Base-by-base conservation (phyloP, 192 early-diverging fungal genomes). In the Coemansia biformis region DNA sequence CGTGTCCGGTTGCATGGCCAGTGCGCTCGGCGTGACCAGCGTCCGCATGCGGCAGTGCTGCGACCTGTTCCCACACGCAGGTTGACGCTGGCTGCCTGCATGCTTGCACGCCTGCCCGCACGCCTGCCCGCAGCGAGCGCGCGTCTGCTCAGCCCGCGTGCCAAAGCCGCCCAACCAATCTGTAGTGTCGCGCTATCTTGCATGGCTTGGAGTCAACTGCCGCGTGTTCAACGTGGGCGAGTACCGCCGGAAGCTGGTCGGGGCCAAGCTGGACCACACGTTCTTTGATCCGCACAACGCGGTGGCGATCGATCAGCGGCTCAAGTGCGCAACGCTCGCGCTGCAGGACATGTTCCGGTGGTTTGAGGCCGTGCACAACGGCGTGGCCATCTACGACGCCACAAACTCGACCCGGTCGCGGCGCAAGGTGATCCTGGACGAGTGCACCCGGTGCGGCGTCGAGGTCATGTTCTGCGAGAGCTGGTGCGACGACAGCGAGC, bases 171-270 rank as follows among this genome's bases (percentile, higher is more conserved):
- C n/a, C n/a, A n/a, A n/a, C n/a, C n/a, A n/a, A n/a, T n/a, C n/a
- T 48, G 38, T 66, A 90, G 83, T 89, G 18, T 85, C 90, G 47
- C 87, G 94, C 38, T 99, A 96, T 70, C 79, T 99, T 38, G 81
- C 81, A 34, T 99, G 96, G 96, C 77, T 99, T 32, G 90, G 96
- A 9, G 87, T 98, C 51, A 85, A 82, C 14, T 84, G 90, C 39
- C 83, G 86, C 56, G 91, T 98, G 29, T 99, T 98, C 77, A 97
- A 98, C 54, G 95, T 99, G 26, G 96, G 92, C 39, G 89, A 98
- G 65, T 99, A 99, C 74, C 86, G 93, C n/a, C 80, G 95, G 35
- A 83, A 90, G 50, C 66, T 90, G 6, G 82, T 86, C 43, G 93
- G 95, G 28, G 89, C 92, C 9, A 66, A 80, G 48, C 75, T 85